phyloP scores from a whole-genome alignment of 306 rosid genomes.

The Fragaria nilgerrensis region DNA sequence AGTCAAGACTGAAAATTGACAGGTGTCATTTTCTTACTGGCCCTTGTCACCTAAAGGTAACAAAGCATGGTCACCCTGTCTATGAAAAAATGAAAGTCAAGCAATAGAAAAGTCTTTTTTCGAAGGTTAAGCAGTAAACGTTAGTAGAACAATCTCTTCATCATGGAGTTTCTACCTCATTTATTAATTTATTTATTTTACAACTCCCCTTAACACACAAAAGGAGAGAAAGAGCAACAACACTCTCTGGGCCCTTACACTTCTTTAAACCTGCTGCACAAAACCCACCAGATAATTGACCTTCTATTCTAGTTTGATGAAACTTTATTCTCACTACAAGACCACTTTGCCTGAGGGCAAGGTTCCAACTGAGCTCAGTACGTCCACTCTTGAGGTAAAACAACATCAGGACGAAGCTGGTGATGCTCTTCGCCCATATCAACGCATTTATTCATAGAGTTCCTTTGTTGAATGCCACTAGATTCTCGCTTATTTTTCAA shows the following conservation, averaged over 20 bases:
- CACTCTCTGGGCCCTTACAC: not conserved
- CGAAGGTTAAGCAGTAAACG: too few relatives aligned
- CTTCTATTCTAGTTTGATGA: slow-evolving; percentile 25
- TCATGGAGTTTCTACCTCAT: too few relatives aligned
- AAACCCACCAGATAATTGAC: slow-evolving; percentile 14
- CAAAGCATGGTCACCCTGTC: too few relatives aligned
- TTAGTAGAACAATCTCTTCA: too few relatives aligned
- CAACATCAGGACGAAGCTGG: slow-evolving; percentile 23
- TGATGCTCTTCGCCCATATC: not conserved
- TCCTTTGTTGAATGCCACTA: slow-evolving; percentile 6
- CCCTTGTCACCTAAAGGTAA: too few relatives aligned
- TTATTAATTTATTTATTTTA: slow-evolving; percentile 11
- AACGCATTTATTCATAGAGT: not conserved
- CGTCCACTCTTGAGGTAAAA: slow-evolving; percentile 44
- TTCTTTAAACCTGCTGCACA: slow-evolving; percentile 19
- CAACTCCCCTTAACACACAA: slow-evolving; percentile 2
- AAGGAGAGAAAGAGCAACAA: not conserved
- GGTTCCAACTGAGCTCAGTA: slow-evolving; percentile 13
- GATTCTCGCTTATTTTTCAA: slow-evolving; percentile 12
- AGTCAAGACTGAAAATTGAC: too few relatives aligned
- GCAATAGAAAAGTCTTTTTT: too few relatives aligned
- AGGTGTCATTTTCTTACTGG: too few relatives aligned
- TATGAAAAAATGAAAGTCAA: too few relatives aligned
- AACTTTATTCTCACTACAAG: slow-evolving; percentile 16
- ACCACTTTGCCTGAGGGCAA: slow-evolving; percentile 12